Evolutionary conservation across 495 filamentous ascomycete genomes (phyloP), one percentile per base, ranked within the genome.

Genomic region (Annulohypoxylon stygium): DNA sequence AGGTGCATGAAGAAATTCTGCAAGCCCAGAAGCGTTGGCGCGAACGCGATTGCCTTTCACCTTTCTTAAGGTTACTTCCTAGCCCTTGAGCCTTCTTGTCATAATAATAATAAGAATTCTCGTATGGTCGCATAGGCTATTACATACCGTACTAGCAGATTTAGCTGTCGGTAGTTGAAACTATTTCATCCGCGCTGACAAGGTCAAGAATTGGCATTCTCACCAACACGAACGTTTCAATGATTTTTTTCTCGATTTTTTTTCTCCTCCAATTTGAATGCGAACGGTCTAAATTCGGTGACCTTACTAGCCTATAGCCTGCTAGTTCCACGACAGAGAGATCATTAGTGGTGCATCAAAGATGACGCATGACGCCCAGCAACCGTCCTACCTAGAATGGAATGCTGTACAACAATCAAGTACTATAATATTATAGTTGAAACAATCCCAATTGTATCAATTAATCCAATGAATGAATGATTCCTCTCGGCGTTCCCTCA

Each of bases 401-500:
- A 10, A 43, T 64, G 62, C 58, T 64, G 43, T 54, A 48, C 25
- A 34, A 59, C 54, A 54, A 43, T 58, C 50, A 45, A 25, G 51
- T 58, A 54, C 58, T 54, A 4, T 64, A 45, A 45, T 58, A 54
- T 63, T 54, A 7, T 64, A 45, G 58, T 67, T 70, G 71, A 74
- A 74, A 74, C 71, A 74, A 60, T 30, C 45, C 63, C 50, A 20
- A 62, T 37, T 66, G 61, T 69, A 61, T 61, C 66, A 70, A 58
- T 62, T 16, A 61, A 68, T 69, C 61, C 65, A 48, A 34, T 23
- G 61, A 58, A 43, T 70, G 47, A 12, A 18, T 20, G 16, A 18
- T 47, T 47, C 61, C 55, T 69, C 60, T 69, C 59, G 34, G 37
- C 53, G 54, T 33, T 73, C 58, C 61, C 36, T 54, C 36, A 50